Evolutionary conservation across 495 filamentous ascomycete genomes (phyloP).

Genomic region (Antarctomyces pellizariae): DNA sequence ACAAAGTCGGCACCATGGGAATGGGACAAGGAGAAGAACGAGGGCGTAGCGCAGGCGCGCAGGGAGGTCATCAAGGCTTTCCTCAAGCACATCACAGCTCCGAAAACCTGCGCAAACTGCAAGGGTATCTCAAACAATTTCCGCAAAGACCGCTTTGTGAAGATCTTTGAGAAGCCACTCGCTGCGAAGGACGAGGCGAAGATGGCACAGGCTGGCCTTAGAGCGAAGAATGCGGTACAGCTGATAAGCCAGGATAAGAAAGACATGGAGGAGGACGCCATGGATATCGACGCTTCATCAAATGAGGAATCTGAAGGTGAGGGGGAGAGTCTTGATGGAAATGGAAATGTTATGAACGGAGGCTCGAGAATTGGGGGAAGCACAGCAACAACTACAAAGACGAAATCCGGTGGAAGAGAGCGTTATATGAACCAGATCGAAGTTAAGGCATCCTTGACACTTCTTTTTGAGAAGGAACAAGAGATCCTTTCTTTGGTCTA

Average conservation of each 20-base stretch:
- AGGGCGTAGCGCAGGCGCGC: slow-evolving; percentile 53
- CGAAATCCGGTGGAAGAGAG: slow-evolving; percentile 19
- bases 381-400: slow-evolving; percentile 10
- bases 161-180: slow-evolving; percentile 77
- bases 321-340: slow-evolving; percentile 24
- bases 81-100: slow-evolving; percentile 35
- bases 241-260: slow-evolving; percentile 8
- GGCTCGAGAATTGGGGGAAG: slow-evolving; percentile 15
- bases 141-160: slow-evolving; percentile 67
- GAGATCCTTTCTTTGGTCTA: slow-evolving; percentile 68
- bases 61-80: slow-evolving; percentile 59
- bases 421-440: slow-evolving; percentile 52
- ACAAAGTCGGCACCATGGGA: slow-evolving; percentile 7
- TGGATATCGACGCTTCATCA: slow-evolving; percentile 30
- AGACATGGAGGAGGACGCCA: slow-evolving; percentile 49
- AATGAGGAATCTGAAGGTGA: slow-evolving; percentile 23
- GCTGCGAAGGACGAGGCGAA: slow-evolving; percentile 40
- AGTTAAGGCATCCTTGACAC: slow-evolving; percentile 45
- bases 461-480: slow-evolving; percentile 69
- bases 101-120: slow-evolving; percentile 52
- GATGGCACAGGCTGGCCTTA: slow-evolving; percentile 48
- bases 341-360: slow-evolving; percentile 28
- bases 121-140: slow-evolving; percentile 48
- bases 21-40: slow-evolving; percentile 39
- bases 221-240: slow-evolving; percentile 34